These are phyloP conservation scores for Curvularia sp. DNA, from an alignment of 2,329 filamentous ascomycete genomes.

Conservation along the genomic window DNA sequence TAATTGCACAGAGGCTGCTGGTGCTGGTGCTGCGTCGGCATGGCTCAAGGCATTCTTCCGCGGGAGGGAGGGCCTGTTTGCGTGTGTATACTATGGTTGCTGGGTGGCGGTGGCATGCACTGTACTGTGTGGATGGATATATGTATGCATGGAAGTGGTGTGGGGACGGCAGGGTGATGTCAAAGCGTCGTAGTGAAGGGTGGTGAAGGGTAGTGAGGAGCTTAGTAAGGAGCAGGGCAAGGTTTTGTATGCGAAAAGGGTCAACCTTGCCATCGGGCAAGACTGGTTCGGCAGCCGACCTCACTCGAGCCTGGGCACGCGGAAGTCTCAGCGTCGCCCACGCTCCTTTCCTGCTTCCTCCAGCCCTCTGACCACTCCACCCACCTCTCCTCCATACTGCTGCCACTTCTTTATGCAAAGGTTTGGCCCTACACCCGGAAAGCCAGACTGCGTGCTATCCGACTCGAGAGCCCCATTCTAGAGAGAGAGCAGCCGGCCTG, in stretches of 20 bases:
- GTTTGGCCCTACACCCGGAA: conserved; percentile 16
- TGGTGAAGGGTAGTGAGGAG: conserved; percentile 7
- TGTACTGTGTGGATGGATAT: neutral
- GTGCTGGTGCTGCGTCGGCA: conserved; percentile 22
- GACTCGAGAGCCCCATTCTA: conserved; percentile 24
- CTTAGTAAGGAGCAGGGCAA: conserved; percentile 24
- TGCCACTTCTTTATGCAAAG: conserved; percentile 22
- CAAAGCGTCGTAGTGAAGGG: conserved; percentile 17
- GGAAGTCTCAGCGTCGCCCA: conserved; percentile 37
- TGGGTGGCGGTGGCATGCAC: neutral
- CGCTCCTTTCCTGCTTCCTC: conserved; percentile 30
- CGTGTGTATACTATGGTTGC: neutral
- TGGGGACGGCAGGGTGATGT: neutral
- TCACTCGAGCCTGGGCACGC: conserved; percentile 38
- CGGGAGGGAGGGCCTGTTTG: conserved; percentile 2
- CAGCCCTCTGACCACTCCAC: conserved; percentile 27
- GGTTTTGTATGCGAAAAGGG: conserved; percentile 25
- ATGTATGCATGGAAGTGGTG: neutral
- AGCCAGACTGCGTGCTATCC: conserved; percentile 27
- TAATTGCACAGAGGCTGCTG: conserved; percentile 23
- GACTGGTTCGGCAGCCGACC: conserved; percentile 31
- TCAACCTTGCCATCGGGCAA: conserved; percentile 33
- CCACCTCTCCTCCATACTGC: conserved; percentile 10
- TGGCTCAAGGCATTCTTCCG: conserved; percentile 13
- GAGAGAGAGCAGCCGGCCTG: conserved; percentile 43